phyloP scores from a whole-genome alignment of 2,329 filamentous ascomycete species.

The Curvularia lunata region DNA sequence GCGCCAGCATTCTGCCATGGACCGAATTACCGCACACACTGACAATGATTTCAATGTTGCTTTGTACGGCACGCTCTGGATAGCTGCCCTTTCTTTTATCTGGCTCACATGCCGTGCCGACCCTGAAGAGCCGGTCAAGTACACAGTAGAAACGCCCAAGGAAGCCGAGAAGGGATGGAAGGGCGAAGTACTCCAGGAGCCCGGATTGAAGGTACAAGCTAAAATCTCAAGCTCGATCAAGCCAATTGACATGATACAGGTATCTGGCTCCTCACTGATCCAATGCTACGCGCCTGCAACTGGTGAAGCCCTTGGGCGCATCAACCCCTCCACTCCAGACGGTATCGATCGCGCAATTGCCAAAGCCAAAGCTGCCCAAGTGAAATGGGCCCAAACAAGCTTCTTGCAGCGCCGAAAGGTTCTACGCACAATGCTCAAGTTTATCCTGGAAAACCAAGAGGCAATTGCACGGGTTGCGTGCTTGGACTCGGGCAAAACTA shows the following conservation, averaged over 20 bases:
- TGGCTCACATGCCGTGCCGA: slow-evolving; percentile 39
- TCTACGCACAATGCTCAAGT: slow-evolving; percentile 78
- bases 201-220: slow-evolving; percentile 63
- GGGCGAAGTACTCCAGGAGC: slow-evolving; percentile 63
- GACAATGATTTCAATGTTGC: slow-evolving; percentile 31
- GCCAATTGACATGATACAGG: slow-evolving; percentile 43
- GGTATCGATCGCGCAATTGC: slow-evolving; percentile 81
- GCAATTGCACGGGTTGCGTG: slow-evolving; percentile 84
- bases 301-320: slow-evolving; percentile 77
- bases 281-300: slow-evolving; percentile 92
- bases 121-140: slow-evolving; percentile 59
- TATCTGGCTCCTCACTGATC: slow-evolving; percentile 70
- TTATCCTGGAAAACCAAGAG: slow-evolving; percentile 87
- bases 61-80: slow-evolving; percentile 31
- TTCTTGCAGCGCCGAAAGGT: slow-evolving; percentile 81
- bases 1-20: slow-evolving; percentile 28
- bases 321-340: slow-evolving; percentile 76
- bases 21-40: slow-evolving; percentile 31
- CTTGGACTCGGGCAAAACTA: slow-evolving; percentile 94
- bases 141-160: slow-evolving; percentile 68
- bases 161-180: slow-evolving; percentile 61
- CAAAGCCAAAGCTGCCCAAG: slow-evolving; percentile 75
- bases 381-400: slow-evolving; percentile 75
- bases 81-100: slow-evolving; percentile 29
- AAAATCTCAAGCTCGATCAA: background rate